Evolutionary conservation across 257 asterid species (phyloP), one percentile per base, ranked within the genome.

Genomic region (Fraxinus anomala): DNA sequence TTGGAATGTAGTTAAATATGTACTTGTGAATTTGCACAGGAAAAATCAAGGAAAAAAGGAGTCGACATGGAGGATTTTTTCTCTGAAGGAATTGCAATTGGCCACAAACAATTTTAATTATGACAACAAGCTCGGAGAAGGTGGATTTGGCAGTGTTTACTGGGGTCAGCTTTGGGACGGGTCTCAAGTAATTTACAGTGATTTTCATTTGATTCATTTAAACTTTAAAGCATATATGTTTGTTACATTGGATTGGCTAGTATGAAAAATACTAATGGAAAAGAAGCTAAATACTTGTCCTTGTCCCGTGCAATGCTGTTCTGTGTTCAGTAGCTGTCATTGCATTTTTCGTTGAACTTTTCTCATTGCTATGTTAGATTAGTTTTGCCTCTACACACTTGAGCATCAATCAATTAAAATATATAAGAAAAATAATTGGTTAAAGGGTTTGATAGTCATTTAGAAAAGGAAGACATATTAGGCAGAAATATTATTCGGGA

Each of bases 151-250:
- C 54, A 91, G 99, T 86, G 98, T 95, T 80, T 95, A 95, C 80
- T 95, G 99, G 99, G 99, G 99, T 77, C 99, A 95, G 82, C 92
- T 91, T 23, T 95, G 98, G 98, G 99, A 95, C 87, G 99, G 97
- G 49, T 95, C 99, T 81, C 98, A 95, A 85, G 99, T 95, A 82
- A 82, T 85, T 73, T 7, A 39, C 71, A 68, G 31, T 37, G 24
- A 65, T 54, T 81, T 72, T 66, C 72, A 6, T 74, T 59, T 4
- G 21, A 19, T 80, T 82, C 28, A 3, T 79, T 34, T 61, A 23
- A 10, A 10, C 51, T 59, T 19, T 23, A 61, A 24, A 61, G 68
- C 68, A 61, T 23, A 24, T 23, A 23, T 19, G 12, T 56, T 17
- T 56, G 54, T 14, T 30, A 76, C 8, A 44, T 19, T 30, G 1